Percentiles rank a stretch among this genome's conserved stretches.
These are phyloP conservation scores for Xerocomellus amylosporus DNA, from an alignment of 768 basidiomycete species.

Conservation along the genomic window DNA sequence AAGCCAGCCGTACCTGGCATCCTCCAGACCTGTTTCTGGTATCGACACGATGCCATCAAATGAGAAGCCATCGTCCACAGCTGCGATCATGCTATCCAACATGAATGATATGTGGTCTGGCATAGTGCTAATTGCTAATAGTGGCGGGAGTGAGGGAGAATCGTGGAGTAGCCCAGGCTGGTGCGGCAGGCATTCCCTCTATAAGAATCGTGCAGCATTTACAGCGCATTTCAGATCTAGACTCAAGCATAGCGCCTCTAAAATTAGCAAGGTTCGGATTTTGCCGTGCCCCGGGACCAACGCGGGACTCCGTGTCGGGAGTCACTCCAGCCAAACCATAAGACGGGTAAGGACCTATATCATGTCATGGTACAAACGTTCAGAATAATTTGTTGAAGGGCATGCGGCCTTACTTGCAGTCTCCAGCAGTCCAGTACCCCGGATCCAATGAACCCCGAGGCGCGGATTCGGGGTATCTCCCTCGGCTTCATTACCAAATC, in stretches of 20 bases:
- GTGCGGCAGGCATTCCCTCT: no score
- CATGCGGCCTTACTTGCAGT: background rate
- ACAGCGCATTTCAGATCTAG: no score
- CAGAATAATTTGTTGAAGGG: no score
- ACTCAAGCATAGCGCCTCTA: no score
- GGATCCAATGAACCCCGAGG: background rate
- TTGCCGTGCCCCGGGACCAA: no score
- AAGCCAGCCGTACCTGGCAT: background rate
- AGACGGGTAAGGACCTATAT: no score
- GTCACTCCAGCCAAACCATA: no score
- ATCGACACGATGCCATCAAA: conserved; percentile 9
- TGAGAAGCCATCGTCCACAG: conserved; percentile 6
- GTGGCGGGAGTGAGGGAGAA: background rate
- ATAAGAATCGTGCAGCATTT: no score
- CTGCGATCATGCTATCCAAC: background rate
- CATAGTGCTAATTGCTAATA: background rate
- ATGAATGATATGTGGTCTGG: background rate
- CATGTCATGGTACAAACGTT: no score
- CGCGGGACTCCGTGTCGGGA: no score
- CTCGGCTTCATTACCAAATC: no score
- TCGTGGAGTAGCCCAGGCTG: background rate
- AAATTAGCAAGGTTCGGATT: no score
- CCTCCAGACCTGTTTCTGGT: conserved; percentile 12
- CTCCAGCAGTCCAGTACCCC: background rate
- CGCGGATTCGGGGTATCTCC: background rate